Evolutionary conservation across 768 basidiomycete genomes (phyloP).

Genomic region (Boletus rubropictus): DNA sequence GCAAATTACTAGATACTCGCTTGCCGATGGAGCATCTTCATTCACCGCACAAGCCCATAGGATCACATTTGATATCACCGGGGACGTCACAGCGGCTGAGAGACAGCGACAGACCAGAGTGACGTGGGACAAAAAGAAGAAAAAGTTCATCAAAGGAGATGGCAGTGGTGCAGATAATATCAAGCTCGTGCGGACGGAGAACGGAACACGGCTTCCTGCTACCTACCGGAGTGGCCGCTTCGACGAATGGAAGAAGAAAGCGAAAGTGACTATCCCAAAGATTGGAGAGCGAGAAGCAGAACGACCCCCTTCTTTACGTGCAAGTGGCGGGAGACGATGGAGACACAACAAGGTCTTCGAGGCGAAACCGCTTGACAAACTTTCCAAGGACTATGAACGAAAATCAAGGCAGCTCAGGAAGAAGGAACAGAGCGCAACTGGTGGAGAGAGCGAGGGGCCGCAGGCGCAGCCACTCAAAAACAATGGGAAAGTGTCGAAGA

Average conservation of each 20-base stretch:
- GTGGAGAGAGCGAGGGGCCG: constrained; percentile 24
- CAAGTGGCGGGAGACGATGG: constrained; percentile 54
- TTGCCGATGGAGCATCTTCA: constrained; percentile 78
- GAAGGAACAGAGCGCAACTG: constrained; percentile 36
- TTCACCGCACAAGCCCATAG: constrained; percentile 80
- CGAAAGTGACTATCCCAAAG: constrained; percentile 63
- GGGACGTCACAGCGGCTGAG: constrained; percentile 57
- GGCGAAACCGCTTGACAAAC: constrained; percentile 75
- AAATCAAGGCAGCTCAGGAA: constrained; percentile 61
- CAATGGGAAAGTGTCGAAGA: constrained; percentile 29
- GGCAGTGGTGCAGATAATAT: constrained; percentile 87
- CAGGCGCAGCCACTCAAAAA: constrained; percentile 17
- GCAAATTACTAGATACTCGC: constrained; percentile 61
- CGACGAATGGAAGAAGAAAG: constrained; percentile 90
- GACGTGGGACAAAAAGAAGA: constrained; percentile 95
- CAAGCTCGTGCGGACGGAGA: constrained; percentile 90
- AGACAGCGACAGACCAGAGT: constrained; percentile 54
- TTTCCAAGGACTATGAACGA: constrained; percentile 66
- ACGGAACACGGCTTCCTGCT: constrained; percentile 84
- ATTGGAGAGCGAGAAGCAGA: constrained; percentile 77
- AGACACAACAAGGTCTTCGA: constrained; percentile 60
- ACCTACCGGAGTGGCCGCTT: constrained; percentile 91
- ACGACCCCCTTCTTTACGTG: constrained; percentile 21
- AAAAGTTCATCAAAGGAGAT: constrained; percentile 84
- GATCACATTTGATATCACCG: constrained; percentile 76